Percentiles rank a stretch among this genome's conserved stretches.
Evolutionary conservation across 1,284 basidiomycete species (phyloP).

Genomic region (Cutaneotrichosporon sp.): DNA sequence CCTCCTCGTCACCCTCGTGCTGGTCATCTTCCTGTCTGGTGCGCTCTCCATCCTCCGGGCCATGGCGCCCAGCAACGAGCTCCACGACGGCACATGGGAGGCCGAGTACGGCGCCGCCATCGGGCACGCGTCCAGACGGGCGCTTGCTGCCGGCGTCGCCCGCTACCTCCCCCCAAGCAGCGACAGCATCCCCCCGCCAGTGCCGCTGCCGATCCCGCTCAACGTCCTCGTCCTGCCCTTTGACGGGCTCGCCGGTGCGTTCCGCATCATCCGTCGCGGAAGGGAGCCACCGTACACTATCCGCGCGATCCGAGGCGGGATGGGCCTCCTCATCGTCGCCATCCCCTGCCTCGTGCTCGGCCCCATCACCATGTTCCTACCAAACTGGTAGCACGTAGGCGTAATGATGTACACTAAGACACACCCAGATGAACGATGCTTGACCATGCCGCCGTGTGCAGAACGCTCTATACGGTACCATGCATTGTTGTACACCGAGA

Average conservation of each 20-base stretch:
- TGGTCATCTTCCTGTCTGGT: conserved; percentile 22
- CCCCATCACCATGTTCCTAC: conserved; percentile 16
- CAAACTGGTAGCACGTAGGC: background rate
- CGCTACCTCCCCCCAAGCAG: conserved; percentile 21
- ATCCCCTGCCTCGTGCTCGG: conserved; percentile 18
- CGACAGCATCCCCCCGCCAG: conserved; percentile 16
- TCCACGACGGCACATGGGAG: conserved; percentile 29
- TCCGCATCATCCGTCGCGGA: conserved; percentile 7
- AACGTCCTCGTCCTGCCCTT: conserved; percentile 30
- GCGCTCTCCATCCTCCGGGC: conserved; percentile 27
- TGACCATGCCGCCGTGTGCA: no score
- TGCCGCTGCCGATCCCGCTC: conserved; percentile 26
- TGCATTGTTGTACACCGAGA: background rate
- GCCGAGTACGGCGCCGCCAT: conserved; percentile 25
- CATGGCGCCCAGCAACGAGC: conserved; percentile 23
- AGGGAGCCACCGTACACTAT: conserved; percentile 18
- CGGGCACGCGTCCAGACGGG: conserved; percentile 18
- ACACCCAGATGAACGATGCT: no score
- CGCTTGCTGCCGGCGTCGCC: conserved; percentile 24
- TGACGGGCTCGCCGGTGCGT: conserved; percentile 19
- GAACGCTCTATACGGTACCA: no score
- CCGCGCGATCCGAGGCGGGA: conserved; percentile 21
- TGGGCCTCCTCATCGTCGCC: conserved; percentile 23
- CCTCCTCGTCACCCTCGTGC: conserved; percentile 21
- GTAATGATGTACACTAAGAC: background rate